These are phyloP conservation scores for Pigoraptor vietnamica DNA, from an alignment of 78 protist genomes.

Conservation along the genomic window DNA sequence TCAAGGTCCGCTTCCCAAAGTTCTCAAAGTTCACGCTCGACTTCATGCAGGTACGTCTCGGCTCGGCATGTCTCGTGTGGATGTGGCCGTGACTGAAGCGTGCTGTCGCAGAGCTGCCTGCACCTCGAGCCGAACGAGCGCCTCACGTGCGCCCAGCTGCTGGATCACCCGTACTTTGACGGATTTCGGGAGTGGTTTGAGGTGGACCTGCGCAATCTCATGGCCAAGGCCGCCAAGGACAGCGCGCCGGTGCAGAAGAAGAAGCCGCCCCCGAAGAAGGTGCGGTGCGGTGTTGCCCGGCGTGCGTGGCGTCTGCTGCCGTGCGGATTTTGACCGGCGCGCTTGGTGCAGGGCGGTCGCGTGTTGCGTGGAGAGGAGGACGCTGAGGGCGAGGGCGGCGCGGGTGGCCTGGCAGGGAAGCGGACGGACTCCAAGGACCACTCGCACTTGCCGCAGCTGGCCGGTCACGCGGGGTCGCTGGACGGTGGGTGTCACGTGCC, in stretches of 20 bases:
- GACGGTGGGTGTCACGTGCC: neutral
- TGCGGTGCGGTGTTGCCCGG: neutral
- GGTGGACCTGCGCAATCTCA: neutral
- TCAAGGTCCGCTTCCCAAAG: slow-evolving; percentile 31
- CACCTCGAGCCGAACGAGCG: slow-evolving; percentile 5
- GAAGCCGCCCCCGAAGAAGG: neutral
- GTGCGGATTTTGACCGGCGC: neutral
- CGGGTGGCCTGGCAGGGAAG: neutral
- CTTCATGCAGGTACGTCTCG: neutral
- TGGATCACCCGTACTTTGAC: slow-evolving; percentile 9
- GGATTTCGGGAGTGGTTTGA: neutral
- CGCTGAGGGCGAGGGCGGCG: neutral
- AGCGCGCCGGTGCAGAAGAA: neutral
- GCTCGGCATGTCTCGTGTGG: too few relatives aligned
- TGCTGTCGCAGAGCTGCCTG: neutral
- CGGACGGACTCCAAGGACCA: neutral
- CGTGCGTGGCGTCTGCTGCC: neutral
- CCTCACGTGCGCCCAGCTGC: neutral
- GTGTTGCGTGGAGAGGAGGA: neutral
- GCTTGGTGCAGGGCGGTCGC: neutral
- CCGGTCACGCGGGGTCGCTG: neutral
- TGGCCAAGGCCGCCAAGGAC: neutral
- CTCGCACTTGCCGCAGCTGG: neutral
- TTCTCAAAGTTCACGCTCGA: neutral
- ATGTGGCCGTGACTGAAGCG: too few relatives aligned